Evolutionary conservation across 2,329 filamentous ascomycete species (phyloP), one percentile per base, ranked within the genome.

Genomic region (Cercospora sesami): DNA sequence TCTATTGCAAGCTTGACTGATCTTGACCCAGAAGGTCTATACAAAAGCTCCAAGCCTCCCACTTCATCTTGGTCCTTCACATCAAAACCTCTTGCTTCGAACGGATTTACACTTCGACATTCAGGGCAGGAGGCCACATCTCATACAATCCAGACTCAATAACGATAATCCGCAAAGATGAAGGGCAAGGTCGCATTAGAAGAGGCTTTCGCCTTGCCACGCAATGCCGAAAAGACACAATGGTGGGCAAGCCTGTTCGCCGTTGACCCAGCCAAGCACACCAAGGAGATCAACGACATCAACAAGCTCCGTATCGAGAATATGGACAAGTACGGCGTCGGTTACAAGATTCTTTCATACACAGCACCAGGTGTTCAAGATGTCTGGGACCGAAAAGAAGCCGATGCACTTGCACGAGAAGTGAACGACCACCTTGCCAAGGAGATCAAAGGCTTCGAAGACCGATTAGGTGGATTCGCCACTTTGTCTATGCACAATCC

Each of bases 161-260:
- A 6, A 12, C 48, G 14, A 36, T 28, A 21, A 10, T 16, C 51
- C 62, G 42, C 62, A 53, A 64, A 26, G 21, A 68, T 68, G 66
- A 68, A 68, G 58, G 87, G 87, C 68, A 89, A 90, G 70, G 82
- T 89, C 67, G 85, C 85, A 12, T 80, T 89, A 23, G 87, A 89
- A 76, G 87, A 89, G 78, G 86, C 86, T 14, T 89, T 88, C 70
- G 85, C 84, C 68, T 81, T 89, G 6, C 86, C 88, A 55, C 83
- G 86, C 36, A 82, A 88, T 69, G 81, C 84, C 57, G 85, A 89
- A 70, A 85, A 85, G 76, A 87, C 85, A 5, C 80, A 81, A 72
- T 88, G 86, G 86, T 89, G 86, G 86, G 88, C 87, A 1, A 78
- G 80, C 4, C 77, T 89, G 23, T 90, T 89, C 74, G 83, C 86